phyloP scores from a whole-genome alignment of 805 yeast genomes.

The Saccharomycopsis guyanensis region DNA sequence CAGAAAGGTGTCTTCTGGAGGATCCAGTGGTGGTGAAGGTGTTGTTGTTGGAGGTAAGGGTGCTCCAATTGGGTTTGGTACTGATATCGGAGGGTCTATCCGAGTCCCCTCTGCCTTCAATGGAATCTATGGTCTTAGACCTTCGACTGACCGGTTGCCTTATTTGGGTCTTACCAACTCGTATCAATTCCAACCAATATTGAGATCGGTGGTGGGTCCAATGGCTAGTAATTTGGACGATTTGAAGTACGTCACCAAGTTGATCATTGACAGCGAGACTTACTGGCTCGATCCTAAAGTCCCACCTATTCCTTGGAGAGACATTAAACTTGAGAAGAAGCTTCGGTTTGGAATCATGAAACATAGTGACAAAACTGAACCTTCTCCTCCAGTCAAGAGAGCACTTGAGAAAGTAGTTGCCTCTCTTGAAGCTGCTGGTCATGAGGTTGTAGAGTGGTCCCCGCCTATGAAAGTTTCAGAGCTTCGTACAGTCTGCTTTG shows the following conservation, averaged over 20 bases:
- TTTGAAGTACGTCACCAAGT: conserved; percentile 29
- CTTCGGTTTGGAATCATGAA: conserved; percentile 39
- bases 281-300: conserved; percentile 44
- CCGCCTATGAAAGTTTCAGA: conserved; percentile 28
- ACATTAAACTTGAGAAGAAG: conserved; percentile 24
- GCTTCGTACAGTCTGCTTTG: conserved; percentile 25
- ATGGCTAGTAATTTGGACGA: conserved; percentile 28
- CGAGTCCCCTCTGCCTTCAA: conserved; percentile 62
- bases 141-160: conserved; percentile 49
- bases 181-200: conserved; percentile 28
- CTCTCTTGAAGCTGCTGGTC: conserved; percentile 31
- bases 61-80: conserved; percentile 56
- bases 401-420: conserved; percentile 31
- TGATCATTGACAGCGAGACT: conserved; percentile 34
- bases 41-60: conserved; percentile 52
- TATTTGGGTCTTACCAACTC: conserved; percentile 24
- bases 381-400: conserved; percentile 49
- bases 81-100: conserved; percentile 68
- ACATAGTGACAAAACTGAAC: conserved; percentile 40
- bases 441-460: conserved; percentile 36
- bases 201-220: conserved; percentile 33
- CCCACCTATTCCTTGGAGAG: conserved; percentile 45
- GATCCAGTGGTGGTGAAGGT: conserved; percentile 73
- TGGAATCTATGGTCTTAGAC: conserved; percentile 57
- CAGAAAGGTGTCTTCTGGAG: conserved; percentile 54